These are phyloP conservation scores for Trichophyton verrucosum DNA, from an alignment of 2,329 filamentous ascomycete genomes.

Conservation along the genomic window DNA sequence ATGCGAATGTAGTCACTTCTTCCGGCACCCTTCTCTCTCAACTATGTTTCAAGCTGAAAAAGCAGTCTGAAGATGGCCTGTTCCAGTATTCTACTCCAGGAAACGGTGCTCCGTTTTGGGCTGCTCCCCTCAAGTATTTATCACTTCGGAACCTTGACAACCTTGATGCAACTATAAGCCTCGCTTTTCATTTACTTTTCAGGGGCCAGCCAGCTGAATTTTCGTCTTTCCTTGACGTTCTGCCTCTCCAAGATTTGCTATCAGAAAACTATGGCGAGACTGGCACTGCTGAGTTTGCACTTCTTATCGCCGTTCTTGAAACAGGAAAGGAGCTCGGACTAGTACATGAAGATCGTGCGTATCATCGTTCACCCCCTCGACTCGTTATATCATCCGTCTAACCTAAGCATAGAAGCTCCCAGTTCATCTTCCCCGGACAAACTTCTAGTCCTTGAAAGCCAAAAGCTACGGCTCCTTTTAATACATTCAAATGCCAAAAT, in stretches of 20 bases:
- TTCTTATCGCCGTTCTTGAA: slow-evolving; percentile 57
- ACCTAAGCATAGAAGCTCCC: slow-evolving; percentile 9
- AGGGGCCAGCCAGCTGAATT: slow-evolving; percentile 24
- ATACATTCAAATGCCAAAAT: slow-evolving; percentile 48
- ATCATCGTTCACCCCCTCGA: not conserved
- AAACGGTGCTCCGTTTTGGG: slow-evolving; percentile 23
- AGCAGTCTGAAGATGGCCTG: not conserved
- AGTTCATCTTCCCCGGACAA: slow-evolving; percentile 3
- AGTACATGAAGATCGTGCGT: slow-evolving; percentile 52
- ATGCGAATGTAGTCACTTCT: slow-evolving; percentile 10
- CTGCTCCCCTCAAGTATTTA: slow-evolving; percentile 25
- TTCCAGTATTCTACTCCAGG: slow-evolving; percentile 2
- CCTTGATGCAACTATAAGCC: slow-evolving; percentile 26
- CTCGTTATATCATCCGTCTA: not conserved
- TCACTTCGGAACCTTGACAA: slow-evolving; percentile 26
- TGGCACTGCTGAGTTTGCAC: slow-evolving; percentile 42
- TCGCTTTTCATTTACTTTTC: slow-evolving; percentile 28
- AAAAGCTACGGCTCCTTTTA: slow-evolving; percentile 27
- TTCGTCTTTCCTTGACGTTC: slow-evolving; percentile 41
- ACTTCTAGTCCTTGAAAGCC: slow-evolving; percentile 25
- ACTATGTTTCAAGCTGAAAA: slow-evolving; percentile 11
- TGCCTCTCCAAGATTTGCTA: slow-evolving; percentile 42
- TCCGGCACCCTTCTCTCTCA: slow-evolving; percentile 13
- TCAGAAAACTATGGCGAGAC: slow-evolving; percentile 35
- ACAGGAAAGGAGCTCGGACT: slow-evolving; percentile 58